Base-by-base conservation (phyloP, 1,284 basidiomycete species). In the Microbotryum violaceum region DNA sequence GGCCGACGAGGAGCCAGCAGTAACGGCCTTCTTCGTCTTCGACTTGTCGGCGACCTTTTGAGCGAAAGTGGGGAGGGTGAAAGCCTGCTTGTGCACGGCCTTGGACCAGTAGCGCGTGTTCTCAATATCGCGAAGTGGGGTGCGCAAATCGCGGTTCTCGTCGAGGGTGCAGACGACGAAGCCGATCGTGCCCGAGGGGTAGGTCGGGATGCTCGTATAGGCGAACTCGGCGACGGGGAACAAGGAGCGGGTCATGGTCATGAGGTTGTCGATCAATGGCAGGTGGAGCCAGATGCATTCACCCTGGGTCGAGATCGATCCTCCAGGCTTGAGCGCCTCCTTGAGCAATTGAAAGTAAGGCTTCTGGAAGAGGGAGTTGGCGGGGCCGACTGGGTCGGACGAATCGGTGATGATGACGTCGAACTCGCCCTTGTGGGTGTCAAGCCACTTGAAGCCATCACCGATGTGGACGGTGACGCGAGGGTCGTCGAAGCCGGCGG, bases 371-470 rank as follows among this genome's bases (percentile, higher is more conserved):
- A 98, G 86, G 31, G 89, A 85, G 63, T 87, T 87, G 56, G 94
- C 94, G 51, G 94, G 94, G 48, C 96, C 94, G 64, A 97, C 92
- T 53, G 96, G 94, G 78, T 98, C 96, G 27, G 93, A 97, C 46
- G 93, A 97, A 78, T 98, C 94, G 69, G 91, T 98, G 80, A 98
- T 89, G 80, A 98, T 97, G 68, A 90, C 91, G 75, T 99, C 94
- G 83, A 97, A 99, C 66, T 87, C 85, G 68, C 85, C 81, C 73
- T 88, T 83, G 77, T 94, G 88, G 65, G 91, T 86, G 51, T 88
- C 85, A 61, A 99, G 85, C 83, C 94, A 98, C 74, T 91, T 89
- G 84, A 97, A 97, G 60, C 94, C 94, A 73, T 98, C 94, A 56
- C 94, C 94, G 72, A 98, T 85, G 79, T 85, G 82, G 67, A 98